Evolutionary conservation across 805 yeast species (phyloP), one percentile per base, ranked within the genome.

Genomic region (Suhomyces sp.): DNA sequence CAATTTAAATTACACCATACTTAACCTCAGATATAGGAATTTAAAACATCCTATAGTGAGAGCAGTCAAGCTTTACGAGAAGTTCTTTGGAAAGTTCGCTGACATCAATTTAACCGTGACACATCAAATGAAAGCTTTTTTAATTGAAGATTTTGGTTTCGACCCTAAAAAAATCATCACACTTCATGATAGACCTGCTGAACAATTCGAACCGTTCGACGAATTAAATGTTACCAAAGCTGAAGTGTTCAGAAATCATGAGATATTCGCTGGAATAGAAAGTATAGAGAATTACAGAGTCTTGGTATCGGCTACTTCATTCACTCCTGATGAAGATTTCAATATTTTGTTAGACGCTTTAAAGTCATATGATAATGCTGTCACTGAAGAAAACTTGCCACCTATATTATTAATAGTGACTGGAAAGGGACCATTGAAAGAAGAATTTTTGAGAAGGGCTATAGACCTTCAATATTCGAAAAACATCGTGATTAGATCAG

Each of bases 261-360:
- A 48, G 8, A 11, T 68, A 2, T 67, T 67, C 30, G 36, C 43
- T 2, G 57, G 37, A 12, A 42, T 63, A 3, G 47, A 43, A 3
- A 36, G 51, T 25, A 41, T 58, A 4, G 25, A 36, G 22, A 45
- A 46, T 56, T 84, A 81, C 50, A 79, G 79, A 44, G 67, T 91
- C n/a, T 47, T 93, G 10, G 77, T 91, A 3, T 81, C 91, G 0
- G 83, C 97, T 0, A 91, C 99, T 0, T 88, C 96, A 1, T 93
- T 88, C 56, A 91, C 99, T 0, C 93, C 95, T 1, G 99, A 93
- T 58, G 99, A 93, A 58, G 95, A 93, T 55, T 78, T 93, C 36
- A 65, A 65, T 16, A 60, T 85, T 23, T 61, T 93, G 12, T 62
- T 91, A 12, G 77, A 79, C 8, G 88, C 95, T 0, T 64, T 93